Evolutionary conservation across 768 basidiomycete species (phyloP).

Genomic region (Panellus pusillus): DNA sequence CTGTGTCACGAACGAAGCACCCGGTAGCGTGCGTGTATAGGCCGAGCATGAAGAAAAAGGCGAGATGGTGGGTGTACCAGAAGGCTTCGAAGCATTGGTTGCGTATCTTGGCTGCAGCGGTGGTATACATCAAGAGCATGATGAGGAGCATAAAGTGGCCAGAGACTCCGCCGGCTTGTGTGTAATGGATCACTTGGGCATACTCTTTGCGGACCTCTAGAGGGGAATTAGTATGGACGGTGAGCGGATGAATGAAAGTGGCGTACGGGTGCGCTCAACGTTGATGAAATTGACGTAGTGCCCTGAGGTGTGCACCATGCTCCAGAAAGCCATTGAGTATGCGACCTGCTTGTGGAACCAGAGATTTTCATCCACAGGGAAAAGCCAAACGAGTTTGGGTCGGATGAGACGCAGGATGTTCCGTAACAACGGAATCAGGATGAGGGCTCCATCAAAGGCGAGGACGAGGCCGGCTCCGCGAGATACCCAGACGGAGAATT

Average conservation of each 20-base stretch:
- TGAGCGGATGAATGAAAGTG: background rate
- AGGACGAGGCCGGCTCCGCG: conserved; percentile 91
- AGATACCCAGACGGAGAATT: conserved; percentile 86
- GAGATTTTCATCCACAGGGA: conserved; percentile 92
- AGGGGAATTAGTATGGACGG: background rate
- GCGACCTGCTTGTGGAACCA: conserved; percentile 97
- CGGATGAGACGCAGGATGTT: conserved; percentile 84
- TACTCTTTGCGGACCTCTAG: conserved; percentile 76
- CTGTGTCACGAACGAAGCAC: conserved; percentile 89
- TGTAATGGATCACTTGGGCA: conserved; percentile 85
- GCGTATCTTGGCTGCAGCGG: conserved; percentile 86
- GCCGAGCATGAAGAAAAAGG: conserved; percentile 91
- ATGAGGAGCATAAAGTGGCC: conserved; percentile 95
- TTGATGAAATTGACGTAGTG: conserved; percentile 95
- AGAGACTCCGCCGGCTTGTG: conserved; percentile 84
- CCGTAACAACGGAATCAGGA: conserved; percentile 86
- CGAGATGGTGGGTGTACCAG: conserved; percentile 96
- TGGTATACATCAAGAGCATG: conserved; percentile 91
- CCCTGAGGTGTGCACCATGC: conserved; percentile 88
- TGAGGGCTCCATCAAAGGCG: conserved; percentile 82
- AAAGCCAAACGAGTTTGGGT: conserved; percentile 72
- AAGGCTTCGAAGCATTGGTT: conserved; percentile 91
- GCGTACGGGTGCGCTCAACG: conserved; percentile 81
- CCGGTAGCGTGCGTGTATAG: conserved; percentile 90
- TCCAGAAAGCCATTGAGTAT: conserved; percentile 91